Base-by-base conservation (phyloP, 2,329 filamentous ascomycete species). In the Cladosporium sp. region DNA sequence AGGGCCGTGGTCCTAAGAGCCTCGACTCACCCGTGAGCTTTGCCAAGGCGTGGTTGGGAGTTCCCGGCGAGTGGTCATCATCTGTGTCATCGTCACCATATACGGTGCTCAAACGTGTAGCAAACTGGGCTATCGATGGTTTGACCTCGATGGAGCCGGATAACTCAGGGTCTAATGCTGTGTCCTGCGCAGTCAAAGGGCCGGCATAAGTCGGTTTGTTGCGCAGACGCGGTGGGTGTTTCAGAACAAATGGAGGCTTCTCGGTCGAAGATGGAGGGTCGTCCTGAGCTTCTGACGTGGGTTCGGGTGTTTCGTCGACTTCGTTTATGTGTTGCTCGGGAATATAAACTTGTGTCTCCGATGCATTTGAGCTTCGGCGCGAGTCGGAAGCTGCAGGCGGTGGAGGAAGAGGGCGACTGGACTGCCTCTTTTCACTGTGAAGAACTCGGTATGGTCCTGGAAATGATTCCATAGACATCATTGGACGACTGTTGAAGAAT, bases 61-160 rank as follows among this genome's bases (percentile, higher is more conserved):
- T 63, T 25, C 60, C 59, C 12, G 30, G 36, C n/a, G 49, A 25
- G 9, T 47, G 22, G 11, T 54, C 42, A 5, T 61, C 63, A 12
- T 59, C 58, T 3, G 61, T 63, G 40, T 51, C 12, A 37, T 65
- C 66, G 45, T 51, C 63, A 45, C 67, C 65, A 17, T 62, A 62
- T 5, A 70, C 69, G 11, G 66, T 68, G 60, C 67, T 69, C 22
- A 70, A 56, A 8, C 68, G 62, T 2, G 64, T 63, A 7, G 64
- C 63, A 49, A 65, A 64, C 6, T 66, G 63, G 5, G 61, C 37
- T 14, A 66, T 43, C 9, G 56, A 58, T 14, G 57, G 49, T 36
- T 58, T 55, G 22, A 61, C 58, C 5, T 63, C 61, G 34, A 62
- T 62, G 1, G 70, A 67, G 51, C 63, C 68, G 12, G 59, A 49